Evolutionary conservation across 2,329 filamentous ascomycete species (phyloP), one percentile per base, ranked within the genome.

Genomic region (Aspergillus chevalieri): DNA sequence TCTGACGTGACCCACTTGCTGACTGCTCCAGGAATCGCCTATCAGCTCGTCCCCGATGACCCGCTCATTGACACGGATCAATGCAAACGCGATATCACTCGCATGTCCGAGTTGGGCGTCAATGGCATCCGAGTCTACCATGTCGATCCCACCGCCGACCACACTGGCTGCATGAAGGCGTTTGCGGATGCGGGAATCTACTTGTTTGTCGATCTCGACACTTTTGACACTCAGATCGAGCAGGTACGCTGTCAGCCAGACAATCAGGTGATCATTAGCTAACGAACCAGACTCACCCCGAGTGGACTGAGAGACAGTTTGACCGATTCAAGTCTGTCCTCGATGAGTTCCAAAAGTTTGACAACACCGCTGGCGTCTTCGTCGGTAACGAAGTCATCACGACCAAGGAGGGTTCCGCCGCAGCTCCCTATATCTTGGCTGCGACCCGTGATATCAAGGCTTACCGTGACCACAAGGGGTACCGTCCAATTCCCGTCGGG

Each of bases 51-150:
- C n/a, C 73, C 78, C 36, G 77, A 85, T 46, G 90, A 95, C 64
- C 90, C 89, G 44, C 80, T 95, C 54, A 72, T 87, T 58, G 80
- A 93, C 65, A 78, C 80, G 38, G 80, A 80, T 44, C 90, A 95
- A 74, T 94, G 89, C 74, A 69, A 78, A 59, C 81, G 83, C 57
- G 90, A 95, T 72, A 84, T 85, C 39, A 66, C 74, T 14, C 77
- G 91, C 63, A 94, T 95, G 87, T 79, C 87, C 67, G 81, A 83
- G 15, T 75, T 95, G 47, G 89, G 88, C 54, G 82, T 86, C 65
- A 95, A 95, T 67, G 79, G 86, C 26, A 89, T 95, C 62, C 87
- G 90, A 50, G 86, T 93, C 51, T 95, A 95, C 70, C 89, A 95
- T 64, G 88, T 95, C 53, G 85, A 94, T 60, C 74, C 87, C 2